Conservation (phyloP, 1,284 basidiomycete species). For the Kalmanozyma brasiliensis region DNA sequence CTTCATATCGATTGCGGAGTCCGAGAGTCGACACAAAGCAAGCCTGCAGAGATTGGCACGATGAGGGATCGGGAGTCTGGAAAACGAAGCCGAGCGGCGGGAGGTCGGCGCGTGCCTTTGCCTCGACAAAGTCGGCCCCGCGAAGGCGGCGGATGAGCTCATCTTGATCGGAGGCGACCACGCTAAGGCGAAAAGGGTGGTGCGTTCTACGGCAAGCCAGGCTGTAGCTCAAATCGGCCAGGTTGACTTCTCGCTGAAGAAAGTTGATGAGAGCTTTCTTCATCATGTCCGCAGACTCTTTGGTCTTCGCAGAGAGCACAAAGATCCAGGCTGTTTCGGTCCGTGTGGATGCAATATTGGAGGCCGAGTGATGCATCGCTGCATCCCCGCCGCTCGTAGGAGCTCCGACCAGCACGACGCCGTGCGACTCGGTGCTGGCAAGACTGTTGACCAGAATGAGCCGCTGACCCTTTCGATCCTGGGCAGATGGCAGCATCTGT, state of each 20-base stretch:
- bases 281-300: conserved; percentile 28
- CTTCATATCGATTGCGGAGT: conserved; percentile 9
- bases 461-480: not conserved
- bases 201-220: conserved; percentile 39
- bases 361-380: no score
- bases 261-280: conserved; percentile 35
- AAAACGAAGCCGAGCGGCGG: conserved; percentile 8
- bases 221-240: conserved; percentile 43
- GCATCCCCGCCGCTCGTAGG: conserved; percentile 4
- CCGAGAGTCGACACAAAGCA: not conserved
- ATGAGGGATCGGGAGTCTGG: not conserved
- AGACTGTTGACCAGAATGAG: conserved; percentile 45
- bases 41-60: not conserved
- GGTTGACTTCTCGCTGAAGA: conserved; percentile 28
- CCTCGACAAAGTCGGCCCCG: conserved; percentile 18
- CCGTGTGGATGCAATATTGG: no score
- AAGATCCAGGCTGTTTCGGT: conserved; percentile 19
- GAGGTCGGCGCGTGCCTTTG: conserved; percentile 9
- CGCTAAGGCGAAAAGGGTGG: conserved; percentile 35
- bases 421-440: conserved; percentile 33
- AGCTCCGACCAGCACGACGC: conserved; percentile 24
- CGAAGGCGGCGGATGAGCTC: conserved; percentile 33
- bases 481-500: conserved; percentile 7
- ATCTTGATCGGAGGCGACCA: conserved; percentile 32
- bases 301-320: conserved; percentile 37